These are phyloP conservation scores for Holtermannia corniformis DNA, from an alignment of 768 basidiomycete species.

Conservation along the genomic window DNA sequence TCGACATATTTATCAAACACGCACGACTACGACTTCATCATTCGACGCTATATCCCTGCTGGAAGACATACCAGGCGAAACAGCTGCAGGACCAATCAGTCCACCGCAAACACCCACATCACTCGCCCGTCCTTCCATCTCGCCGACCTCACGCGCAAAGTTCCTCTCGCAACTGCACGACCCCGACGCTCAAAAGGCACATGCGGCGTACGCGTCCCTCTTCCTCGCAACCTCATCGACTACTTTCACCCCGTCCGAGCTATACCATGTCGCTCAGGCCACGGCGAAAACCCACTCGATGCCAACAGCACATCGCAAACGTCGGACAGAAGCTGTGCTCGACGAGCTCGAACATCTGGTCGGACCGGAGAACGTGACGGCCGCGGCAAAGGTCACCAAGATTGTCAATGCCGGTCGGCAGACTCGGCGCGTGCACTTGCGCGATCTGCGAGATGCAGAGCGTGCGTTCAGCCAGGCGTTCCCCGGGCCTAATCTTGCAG, in stretches of 20 bases:
- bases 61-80: too few relatives aligned
- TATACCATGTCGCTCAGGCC: neutral
- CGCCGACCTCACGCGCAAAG: neutral
- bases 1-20: too few relatives aligned
- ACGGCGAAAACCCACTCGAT: neutral
- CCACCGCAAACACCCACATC: neutral
- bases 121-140: neutral
- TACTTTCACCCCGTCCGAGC: neutral
- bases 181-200: neutral
- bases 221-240: neutral
- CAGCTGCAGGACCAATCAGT: too few relatives aligned
- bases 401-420: neutral
- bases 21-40: too few relatives aligned
- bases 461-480: constrained; percentile 3
- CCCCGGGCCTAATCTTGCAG: neutral
- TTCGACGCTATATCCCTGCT: too few relatives aligned
- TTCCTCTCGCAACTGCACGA: neutral
- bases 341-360: constrained; percentile 10
- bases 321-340: constrained; percentile 2
- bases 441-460: constrained; percentile 8
- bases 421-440: neutral
- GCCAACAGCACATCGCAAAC: neutral
- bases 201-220: neutral
- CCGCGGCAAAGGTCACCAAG: neutral
- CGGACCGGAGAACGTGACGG: constrained; percentile 3